Percentiles rank a stretch among this genome's conserved stretches.
Evolutionary conservation across 768 basidiomycete genomes (phyloP).

Genomic region (Leccinum variicolor): DNA sequence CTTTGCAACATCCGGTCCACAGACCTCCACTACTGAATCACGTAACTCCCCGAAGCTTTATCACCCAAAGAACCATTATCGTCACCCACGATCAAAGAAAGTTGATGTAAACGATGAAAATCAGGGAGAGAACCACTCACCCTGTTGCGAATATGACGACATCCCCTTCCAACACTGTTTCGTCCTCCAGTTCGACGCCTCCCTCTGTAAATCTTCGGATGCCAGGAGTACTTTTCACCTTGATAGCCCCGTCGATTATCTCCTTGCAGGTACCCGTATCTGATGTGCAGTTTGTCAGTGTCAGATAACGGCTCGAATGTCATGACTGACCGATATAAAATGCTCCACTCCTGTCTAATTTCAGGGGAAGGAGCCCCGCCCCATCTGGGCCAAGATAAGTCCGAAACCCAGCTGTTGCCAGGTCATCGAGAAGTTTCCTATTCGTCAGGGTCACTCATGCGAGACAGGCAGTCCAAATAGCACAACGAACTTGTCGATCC

Average conservation of each 20-base stretch:
- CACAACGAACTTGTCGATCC: constrained; percentile 20
- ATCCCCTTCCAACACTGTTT: constrained; percentile 26
- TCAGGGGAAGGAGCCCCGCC: constrained; percentile 32
- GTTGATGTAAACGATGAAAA: neutral
- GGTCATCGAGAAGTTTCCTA: constrained; percentile 38
- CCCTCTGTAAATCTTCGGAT: constrained; percentile 26
- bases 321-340: constrained; percentile 35
- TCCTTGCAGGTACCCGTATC: constrained; percentile 41
- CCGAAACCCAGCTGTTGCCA: constrained; percentile 36
- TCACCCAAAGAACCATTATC: neutral
- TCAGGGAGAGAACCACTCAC: constrained; percentile 12
- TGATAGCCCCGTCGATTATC: constrained; percentile 49
- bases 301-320: neutral
- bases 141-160: constrained; percentile 33
- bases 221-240: constrained; percentile 40
- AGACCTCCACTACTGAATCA: constrained; percentile 38
- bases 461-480: neutral
- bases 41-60: constrained; percentile 45
- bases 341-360: constrained; percentile 35
- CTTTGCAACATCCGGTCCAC: constrained; percentile 43
- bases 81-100: neutral
- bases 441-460: neutral
- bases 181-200: constrained; percentile 30
- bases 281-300: neutral
- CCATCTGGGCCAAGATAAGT: constrained; percentile 37